These are phyloP conservation scores for Phlebopus sp. DNA, from an alignment of 1,284 basidiomycete genomes.

Conservation along the genomic window DNA sequence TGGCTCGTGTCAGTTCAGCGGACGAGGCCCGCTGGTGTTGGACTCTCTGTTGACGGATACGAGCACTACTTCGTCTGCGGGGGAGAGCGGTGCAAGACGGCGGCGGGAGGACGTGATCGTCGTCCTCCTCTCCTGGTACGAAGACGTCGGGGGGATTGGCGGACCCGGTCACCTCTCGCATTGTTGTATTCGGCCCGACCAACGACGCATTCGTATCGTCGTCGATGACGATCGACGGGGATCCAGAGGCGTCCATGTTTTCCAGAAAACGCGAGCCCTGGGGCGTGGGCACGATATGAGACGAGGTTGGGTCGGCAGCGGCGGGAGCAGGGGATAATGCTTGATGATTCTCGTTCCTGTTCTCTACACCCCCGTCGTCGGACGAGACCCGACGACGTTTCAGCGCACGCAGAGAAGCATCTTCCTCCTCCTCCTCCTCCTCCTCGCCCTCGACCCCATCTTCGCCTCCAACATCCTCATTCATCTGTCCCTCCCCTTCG, in stretches of 20 bases:
- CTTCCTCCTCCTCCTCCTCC: too few species aligned
- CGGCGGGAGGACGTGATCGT: too few species aligned
- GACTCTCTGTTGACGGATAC: slow-evolving; percentile 22
- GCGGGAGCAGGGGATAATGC: not conserved
- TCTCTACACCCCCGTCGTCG: not conserved
- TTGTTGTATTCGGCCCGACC: not conserved
- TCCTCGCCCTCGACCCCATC: too few species aligned
- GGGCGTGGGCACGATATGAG: not conserved
- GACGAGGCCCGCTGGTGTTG: slow-evolving; percentile 17
- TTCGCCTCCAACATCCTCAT: slow-evolving; percentile 7
- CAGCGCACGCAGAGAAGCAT: slow-evolving; percentile 13
- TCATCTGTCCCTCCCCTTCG: slow-evolving; percentile 16
- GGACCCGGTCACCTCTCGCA: too few species aligned
- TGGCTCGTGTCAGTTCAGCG: slow-evolving; percentile 8
- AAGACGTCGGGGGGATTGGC: too few species aligned
- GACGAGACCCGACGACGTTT: slow-evolving; percentile 19
- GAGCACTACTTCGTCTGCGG: slow-evolving; percentile 27
- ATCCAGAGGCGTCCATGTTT: slow-evolving; percentile 27
- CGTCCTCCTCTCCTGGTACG: too few species aligned
- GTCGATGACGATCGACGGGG: slow-evolving; percentile 20
- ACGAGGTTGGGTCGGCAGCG: not conserved
- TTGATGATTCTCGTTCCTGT: not conserved
- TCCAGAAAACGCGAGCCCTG: slow-evolving; percentile 24
- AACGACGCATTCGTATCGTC: not conserved
- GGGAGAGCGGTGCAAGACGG: slow-evolving; percentile 4